phyloP scores from a whole-genome alignment of 225 moss, liverwort and hornwort genomes.

The Sphagnum contortum region DNA sequence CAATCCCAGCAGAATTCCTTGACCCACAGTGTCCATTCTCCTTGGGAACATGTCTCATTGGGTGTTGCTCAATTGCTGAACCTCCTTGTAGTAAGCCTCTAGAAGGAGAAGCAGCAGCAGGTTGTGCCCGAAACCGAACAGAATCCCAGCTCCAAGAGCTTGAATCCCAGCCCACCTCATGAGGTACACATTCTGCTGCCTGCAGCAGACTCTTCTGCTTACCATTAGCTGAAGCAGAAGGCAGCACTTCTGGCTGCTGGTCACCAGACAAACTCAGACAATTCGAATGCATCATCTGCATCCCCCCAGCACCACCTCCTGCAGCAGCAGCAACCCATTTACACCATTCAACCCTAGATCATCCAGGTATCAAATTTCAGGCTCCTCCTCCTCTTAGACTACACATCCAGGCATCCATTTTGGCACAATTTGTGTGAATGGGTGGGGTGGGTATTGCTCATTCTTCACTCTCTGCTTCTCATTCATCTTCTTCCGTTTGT shows the following conservation, averaged over 20 bases:
- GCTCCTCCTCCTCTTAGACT: too few species aligned
- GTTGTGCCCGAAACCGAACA: slow-evolving; percentile 47
- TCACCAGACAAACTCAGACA: slow-evolving; percentile 20
- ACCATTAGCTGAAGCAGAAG: slow-evolving; percentile 24
- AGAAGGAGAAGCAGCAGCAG: slow-evolving; percentile 14
- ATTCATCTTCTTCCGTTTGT: too few species aligned
- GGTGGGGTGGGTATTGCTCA: too few species aligned
- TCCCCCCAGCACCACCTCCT: slow-evolving; percentile 24
- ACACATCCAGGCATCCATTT: too few species aligned
- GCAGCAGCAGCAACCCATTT: slow-evolving; percentile 6
- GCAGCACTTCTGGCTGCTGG: slow-evolving; percentile 11
- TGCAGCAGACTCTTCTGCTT: slow-evolving; percentile 18
- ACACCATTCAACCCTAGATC: slow-evolving; percentile 15
- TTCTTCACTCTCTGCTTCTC: too few species aligned
- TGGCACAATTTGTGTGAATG: too few species aligned
- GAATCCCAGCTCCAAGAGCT: slow-evolving; percentile 71
- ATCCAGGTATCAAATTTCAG: too few species aligned
- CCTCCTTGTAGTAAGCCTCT: slow-evolving; percentile 8
- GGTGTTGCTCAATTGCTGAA: slow-evolving; percentile 13
- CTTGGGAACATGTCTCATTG: slow-evolving; percentile 6
- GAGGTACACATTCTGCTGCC: slow-evolving; percentile 12
- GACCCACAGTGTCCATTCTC: slow-evolving; percentile 14
- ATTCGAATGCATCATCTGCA: slow-evolving; percentile 12
- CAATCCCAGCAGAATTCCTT: slow-evolving; percentile 17
- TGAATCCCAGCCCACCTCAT: slow-evolving; percentile 53